Base-by-base conservation (phyloP, 2,329 filamentous ascomycete species). In the Bipolaris bicolor region DNA sequence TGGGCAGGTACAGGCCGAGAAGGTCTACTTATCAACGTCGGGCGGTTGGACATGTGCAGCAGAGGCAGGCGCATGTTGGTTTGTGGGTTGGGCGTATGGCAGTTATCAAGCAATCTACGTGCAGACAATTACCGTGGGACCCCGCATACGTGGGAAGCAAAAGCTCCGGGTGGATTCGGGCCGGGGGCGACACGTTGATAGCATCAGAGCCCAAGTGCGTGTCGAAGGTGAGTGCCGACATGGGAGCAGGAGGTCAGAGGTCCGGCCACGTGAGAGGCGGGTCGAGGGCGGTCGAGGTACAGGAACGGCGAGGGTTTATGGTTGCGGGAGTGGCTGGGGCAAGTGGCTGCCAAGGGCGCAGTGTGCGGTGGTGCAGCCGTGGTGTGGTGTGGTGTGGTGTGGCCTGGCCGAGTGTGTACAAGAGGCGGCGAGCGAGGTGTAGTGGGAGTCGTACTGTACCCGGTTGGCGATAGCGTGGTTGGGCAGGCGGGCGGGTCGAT, bases 231-330 rank as follows among this genome's bases (percentile, higher is more conserved):
- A 45, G 40, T 40, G 53, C 47, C 33, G 43, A 46, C 48, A 43
- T 46, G 48, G 34, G 20, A 46, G 78, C 76, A 36, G 84, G 86
- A 59, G 54, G 62, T 5, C 77, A 79, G 37, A 73, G 70, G 10
- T 64, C 55, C 0, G 78, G 87, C 2, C 82, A 86, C 58, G 44
- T 33, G 47, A 43, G 50, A 22, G 16, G 36, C n/a, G 39, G 37
- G 5, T 43, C 44, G 9, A 15, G n/a, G 43, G 33, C 43, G 43
- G 51, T 36, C 24, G 29, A 43, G 24, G 26, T 15, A 16, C 11
- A 43, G 29, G 43, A 33, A 49, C 34, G 20, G 41, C 43, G 45
- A 45, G 58, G 37, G 13, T 29, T 20, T 16, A 20, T 33, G 43
- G 18, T 18, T 20, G n/a, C 13, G 10, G 39, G 39, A 22, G 39